phyloP scores from a whole-genome alignment of 768 basidiomycete genomes.

The Leucocoprinus birnbaumii region DNA sequence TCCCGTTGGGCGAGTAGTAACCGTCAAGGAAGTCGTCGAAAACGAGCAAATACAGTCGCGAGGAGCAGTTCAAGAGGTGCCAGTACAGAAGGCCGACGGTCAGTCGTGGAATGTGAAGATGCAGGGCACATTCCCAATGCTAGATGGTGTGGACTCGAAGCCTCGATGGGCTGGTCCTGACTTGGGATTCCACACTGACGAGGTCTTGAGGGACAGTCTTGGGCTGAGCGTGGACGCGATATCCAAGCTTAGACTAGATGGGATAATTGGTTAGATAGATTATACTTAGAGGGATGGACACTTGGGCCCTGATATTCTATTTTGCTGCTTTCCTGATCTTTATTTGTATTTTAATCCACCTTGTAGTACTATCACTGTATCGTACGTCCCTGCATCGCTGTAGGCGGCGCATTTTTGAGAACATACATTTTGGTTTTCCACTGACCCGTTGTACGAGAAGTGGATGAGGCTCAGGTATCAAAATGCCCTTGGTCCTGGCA shows the following conservation, averaged over 20 bases:
- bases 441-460: too few relatives aligned
- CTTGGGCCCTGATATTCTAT: neutral
- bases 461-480: too few relatives aligned
- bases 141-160: constrained; percentile 55
- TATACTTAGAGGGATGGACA: neutral
- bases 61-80: constrained; percentile 57
- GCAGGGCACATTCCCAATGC: constrained; percentile 58
- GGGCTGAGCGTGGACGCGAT: constrained; percentile 36
- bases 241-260: constrained; percentile 32
- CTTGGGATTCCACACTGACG: constrained; percentile 57
- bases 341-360: neutral
- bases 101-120: constrained; percentile 61
- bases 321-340: neutral
- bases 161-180: constrained; percentile 71
- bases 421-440: too few relatives aligned
- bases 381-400: too few relatives aligned
- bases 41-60: constrained; percentile 53
- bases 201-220: constrained; percentile 42
- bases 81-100: constrained; percentile 35
- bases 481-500: too few relatives aligned
- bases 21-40: constrained; percentile 61
- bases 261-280: constrained; percentile 44
- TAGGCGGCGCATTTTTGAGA: too few relatives aligned
- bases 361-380: too few relatives aligned
- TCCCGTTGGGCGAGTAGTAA: constrained; percentile 62